Conservation (phyloP, 2,329 filamentous ascomycete species). For the Fusarium sp. region DNA sequence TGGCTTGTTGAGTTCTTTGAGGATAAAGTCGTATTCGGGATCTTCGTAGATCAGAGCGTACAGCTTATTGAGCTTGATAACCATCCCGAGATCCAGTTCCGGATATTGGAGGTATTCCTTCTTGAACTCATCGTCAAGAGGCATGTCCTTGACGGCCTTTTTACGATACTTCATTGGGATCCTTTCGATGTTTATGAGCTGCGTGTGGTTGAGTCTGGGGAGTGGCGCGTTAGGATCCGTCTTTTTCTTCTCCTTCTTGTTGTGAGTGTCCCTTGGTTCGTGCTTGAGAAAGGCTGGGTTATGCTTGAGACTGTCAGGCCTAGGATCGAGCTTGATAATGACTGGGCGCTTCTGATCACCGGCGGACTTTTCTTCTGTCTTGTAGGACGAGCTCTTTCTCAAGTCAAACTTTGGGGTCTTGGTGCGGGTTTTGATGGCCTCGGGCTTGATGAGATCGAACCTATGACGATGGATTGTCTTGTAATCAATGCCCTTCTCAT, state of each 20-base stretch:
- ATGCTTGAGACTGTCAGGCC: not conserved
- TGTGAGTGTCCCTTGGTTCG: not conserved
- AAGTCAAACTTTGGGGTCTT: too few species aligned
- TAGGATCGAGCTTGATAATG: too few species aligned
- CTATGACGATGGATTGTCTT: too few species aligned
- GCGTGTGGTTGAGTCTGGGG: slow-evolving; percentile 10
- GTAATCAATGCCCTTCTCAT: not conserved
- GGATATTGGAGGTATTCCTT: slow-evolving; percentile 7
- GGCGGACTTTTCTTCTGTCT: too few species aligned
- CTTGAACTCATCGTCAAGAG: slow-evolving; percentile 1
- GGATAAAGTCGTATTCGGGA: not conserved
- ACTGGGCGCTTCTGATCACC: too few species aligned
- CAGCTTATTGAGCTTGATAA: slow-evolving; percentile 22
- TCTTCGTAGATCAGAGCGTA: slow-evolving; percentile 4
- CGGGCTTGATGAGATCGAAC: too few species aligned
- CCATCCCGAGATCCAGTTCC: slow-evolving; percentile 4
- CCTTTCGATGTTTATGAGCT: slow-evolving; percentile 19
- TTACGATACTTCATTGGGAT: not conserved
- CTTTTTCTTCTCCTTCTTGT: not conserved
- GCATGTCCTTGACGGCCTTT: not conserved
- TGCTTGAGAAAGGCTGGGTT: not conserved
- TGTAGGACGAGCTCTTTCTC: too few species aligned
- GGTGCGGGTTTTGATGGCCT: too few species aligned
- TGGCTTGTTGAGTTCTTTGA: not conserved
- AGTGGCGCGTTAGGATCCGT: slow-evolving; percentile 7